phyloP scores from a whole-genome alignment of 2,329 filamentous ascomycete genomes.

The Aspergillus sergii region DNA sequence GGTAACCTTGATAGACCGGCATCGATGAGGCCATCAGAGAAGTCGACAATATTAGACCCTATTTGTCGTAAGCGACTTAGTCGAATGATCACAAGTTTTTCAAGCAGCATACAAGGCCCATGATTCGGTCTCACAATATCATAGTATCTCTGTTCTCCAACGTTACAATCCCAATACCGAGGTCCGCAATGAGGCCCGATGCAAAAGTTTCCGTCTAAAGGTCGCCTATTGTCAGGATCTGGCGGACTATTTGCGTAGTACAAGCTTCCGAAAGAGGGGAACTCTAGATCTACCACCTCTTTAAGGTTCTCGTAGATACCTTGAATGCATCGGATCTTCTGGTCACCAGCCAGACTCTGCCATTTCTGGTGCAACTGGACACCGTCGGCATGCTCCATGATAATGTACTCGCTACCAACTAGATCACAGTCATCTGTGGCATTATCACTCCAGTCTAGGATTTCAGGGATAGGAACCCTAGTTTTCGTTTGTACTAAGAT shows the following conservation, averaged over 20 bases:
- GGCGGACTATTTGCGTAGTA: slow-evolving; percentile 33
- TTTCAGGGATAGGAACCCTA: slow-evolving; percentile 44
- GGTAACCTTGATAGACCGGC: slow-evolving; percentile 41
- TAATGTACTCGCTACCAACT: slow-evolving; percentile 44
- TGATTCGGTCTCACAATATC: slow-evolving; percentile 34
- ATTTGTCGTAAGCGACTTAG: background rate
- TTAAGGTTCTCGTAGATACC: slow-evolving; percentile 12
- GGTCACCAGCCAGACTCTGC: slow-evolving; percentile 31
- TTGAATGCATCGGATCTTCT: slow-evolving; percentile 30
- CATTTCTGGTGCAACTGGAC: slow-evolving; percentile 36
- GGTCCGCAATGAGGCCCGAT: slow-evolving; percentile 34
- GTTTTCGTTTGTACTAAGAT: slow-evolving; percentile 37
- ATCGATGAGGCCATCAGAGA: slow-evolving; percentile 43
- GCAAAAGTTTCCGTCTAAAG: slow-evolving; percentile 31
- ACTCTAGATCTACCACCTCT: slow-evolving; percentile 25
- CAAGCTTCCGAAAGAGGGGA: slow-evolving; percentile 40
- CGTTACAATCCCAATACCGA: slow-evolving; percentile 28
- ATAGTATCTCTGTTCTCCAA: slow-evolving; percentile 33
- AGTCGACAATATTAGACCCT: slow-evolving; percentile 40
- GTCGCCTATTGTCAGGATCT: slow-evolving; percentile 13
- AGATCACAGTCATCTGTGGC: slow-evolving; percentile 24
- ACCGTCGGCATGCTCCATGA: slow-evolving; percentile 42
- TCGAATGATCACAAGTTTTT: too few species aligned
- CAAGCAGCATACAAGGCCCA: slow-evolving; percentile 40
- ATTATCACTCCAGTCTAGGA: slow-evolving; percentile 48